phyloP scores from a whole-genome alignment of 2,329 filamentous ascomycete genomes.

The Xylaria sp. region DNA sequence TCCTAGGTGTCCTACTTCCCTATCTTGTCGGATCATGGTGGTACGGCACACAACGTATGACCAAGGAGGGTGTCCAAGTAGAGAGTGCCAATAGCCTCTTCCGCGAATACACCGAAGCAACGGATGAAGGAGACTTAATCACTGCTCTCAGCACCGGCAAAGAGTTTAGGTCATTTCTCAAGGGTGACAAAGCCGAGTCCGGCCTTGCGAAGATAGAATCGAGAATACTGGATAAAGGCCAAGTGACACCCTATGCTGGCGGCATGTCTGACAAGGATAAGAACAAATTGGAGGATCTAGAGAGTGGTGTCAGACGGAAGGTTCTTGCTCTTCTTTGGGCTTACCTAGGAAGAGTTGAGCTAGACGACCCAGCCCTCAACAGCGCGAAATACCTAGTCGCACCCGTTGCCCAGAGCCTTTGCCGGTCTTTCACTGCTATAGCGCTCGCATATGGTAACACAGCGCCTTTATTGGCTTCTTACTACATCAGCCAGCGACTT shows the following conservation, averaged over 20 bases:
- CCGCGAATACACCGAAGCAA: slow-evolving; percentile 87
- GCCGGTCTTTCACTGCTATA: slow-evolving; percentile 87
- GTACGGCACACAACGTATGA: slow-evolving; percentile 94
- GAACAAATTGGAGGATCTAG: slow-evolving; percentile 79
- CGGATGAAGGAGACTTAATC: slow-evolving; percentile 82
- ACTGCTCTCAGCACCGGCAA: slow-evolving; percentile 84
- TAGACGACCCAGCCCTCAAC: slow-evolving; percentile 80
- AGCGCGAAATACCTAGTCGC: slow-evolving; percentile 90
- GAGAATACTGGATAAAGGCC: slow-evolving; percentile 73
- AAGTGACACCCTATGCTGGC: slow-evolving; percentile 60
- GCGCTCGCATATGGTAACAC: slow-evolving; percentile 88
- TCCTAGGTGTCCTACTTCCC: slow-evolving; percentile 89
- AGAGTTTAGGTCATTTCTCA: slow-evolving; percentile 82
- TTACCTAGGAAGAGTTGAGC: slow-evolving; percentile 87
- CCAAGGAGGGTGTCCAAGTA: slow-evolving; percentile 91
- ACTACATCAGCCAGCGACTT: slow-evolving; percentile 83
- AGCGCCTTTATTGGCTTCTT: slow-evolving; percentile 81
- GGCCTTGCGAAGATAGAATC: slow-evolving; percentile 87
- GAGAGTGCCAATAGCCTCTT: slow-evolving; percentile 96
- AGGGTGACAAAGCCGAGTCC: slow-evolving; percentile 80
- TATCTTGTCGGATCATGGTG: slow-evolving; percentile 98
- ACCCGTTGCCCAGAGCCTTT: slow-evolving; percentile 84
- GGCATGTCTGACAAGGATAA: slow-evolving; percentile 79
- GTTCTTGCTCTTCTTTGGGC: slow-evolving; percentile 92
- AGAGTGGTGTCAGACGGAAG: slow-evolving; percentile 84